Conservation (phyloP, 208 protist species). For the Trypanosoma avium region DNA sequence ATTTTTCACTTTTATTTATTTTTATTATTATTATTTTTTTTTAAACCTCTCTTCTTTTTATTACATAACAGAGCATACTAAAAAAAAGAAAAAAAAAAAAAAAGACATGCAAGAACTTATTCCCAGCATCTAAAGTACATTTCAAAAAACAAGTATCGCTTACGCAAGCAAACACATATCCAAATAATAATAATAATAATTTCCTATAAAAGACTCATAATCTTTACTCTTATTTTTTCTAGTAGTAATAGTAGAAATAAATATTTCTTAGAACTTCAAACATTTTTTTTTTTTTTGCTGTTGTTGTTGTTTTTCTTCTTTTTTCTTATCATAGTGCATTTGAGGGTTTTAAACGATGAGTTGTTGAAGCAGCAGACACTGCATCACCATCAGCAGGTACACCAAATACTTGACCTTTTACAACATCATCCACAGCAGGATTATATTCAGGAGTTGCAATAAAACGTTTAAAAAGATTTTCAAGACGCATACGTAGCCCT, state of each 20-base stretch:
- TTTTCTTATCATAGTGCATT: conserved; percentile 2
- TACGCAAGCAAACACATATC: no score
- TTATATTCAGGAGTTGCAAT: conserved; percentile 96
- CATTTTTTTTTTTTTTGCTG: not conserved
- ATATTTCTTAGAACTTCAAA: no score
- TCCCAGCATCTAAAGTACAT: not conserved
- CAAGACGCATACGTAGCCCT: conserved; percentile 86
- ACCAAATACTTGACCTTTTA: conserved; percentile 19
- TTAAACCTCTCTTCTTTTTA: no score
- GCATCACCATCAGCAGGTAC: conserved; percentile 1
- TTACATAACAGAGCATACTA: no score
- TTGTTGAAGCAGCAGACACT: not conserved
- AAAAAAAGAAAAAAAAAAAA: not conserved
- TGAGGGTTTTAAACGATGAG: conserved; percentile 15
- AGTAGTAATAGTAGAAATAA: no score
- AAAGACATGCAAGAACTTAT: not conserved
- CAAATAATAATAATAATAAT: no score
- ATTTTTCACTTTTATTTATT: not conserved
- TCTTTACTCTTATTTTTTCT: no score
- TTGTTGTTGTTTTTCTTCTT: not conserved
- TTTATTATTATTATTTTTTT: not conserved
- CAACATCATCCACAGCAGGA: conserved; percentile 78
- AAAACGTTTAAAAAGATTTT: conserved; percentile 94
- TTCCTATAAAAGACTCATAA: no score
- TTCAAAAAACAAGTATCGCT: not conserved